phyloP scores from a whole-genome alignment of 306 rosid species.

The Malus fusca region DNA sequence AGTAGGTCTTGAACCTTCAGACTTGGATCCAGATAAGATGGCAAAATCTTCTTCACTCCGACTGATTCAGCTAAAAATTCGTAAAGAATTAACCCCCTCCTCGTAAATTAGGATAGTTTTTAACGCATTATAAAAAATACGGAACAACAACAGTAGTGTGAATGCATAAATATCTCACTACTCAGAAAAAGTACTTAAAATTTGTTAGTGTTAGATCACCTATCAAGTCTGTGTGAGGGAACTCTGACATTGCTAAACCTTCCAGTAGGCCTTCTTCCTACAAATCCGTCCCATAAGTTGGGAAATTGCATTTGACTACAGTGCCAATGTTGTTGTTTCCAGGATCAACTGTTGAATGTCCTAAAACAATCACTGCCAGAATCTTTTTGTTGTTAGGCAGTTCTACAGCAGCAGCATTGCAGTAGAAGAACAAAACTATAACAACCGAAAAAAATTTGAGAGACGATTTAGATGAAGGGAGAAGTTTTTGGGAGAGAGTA shows the following conservation, averaged over 20 bases:
- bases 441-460: conserved; percentile 5
- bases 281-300: conserved; percentile 63
- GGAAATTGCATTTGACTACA: conserved; percentile 41
- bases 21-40: conserved; percentile 56
- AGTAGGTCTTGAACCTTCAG: conserved; percentile 45
- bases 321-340: conserved; percentile 64
- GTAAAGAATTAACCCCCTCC: too few species aligned
- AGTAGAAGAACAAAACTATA: neutral
- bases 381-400: conserved; percentile 32
- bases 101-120: too few species aligned
- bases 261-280: conserved; percentile 44
- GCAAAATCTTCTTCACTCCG: conserved; percentile 52
- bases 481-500: conserved; percentile 2
- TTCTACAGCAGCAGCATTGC: neutral
- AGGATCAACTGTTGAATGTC: conserved; percentile 65
- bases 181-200: too few species aligned
- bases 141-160: too few species aligned
- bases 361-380: conserved; percentile 54
- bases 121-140: too few species aligned
- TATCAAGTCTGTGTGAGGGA: conserved; percentile 27
- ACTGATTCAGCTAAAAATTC: conserved; percentile 38
- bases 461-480: neutral
- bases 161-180: too few species aligned
- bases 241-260: conserved; percentile 61
- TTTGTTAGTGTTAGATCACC: conserved; percentile 18